phyloP scores from a whole-genome alignment of 106 monocot genomes.

The Acorus gramineus region DNA sequence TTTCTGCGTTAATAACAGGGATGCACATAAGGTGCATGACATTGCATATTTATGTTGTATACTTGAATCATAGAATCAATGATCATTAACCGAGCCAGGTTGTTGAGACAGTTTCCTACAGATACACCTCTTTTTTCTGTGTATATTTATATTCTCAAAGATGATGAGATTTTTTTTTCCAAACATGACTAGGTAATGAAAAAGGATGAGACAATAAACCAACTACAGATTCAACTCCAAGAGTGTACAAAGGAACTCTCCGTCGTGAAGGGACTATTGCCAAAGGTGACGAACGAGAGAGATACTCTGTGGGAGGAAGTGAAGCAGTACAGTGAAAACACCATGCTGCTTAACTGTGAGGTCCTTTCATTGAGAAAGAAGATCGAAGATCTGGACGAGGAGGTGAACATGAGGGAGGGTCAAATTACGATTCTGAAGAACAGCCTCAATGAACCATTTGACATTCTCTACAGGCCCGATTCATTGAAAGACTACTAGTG shows the following conservation, averaged over 20 bases:
- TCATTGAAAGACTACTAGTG: slow-evolving; percentile 8
- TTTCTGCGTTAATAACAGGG: too few species aligned
- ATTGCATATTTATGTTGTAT: too few species aligned
- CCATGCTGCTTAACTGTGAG: slow-evolving; percentile 39
- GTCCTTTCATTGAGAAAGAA: slow-evolving; percentile 42
- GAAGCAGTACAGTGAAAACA: slow-evolving; percentile 34
- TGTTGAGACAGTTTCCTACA: too few species aligned
- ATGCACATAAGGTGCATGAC: too few species aligned
- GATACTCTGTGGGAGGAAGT: slow-evolving; percentile 64
- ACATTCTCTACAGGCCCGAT: slow-evolving; percentile 22
- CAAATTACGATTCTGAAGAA: slow-evolving; percentile 63
- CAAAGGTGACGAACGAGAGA: slow-evolving; percentile 54
- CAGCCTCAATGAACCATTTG: slow-evolving; percentile 29
- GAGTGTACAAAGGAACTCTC: slow-evolving; percentile 43
- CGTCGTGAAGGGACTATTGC: slow-evolving; percentile 23
- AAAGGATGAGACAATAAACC: slow-evolving; percentile 53
- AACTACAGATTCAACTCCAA: slow-evolving; percentile 51
- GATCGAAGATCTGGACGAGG: slow-evolving; percentile 77
- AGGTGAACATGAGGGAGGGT: slow-evolving; percentile 64
- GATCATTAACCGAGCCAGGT: too few species aligned
- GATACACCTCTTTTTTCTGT: background rate
- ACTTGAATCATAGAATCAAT: too few species aligned
- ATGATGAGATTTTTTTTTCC: background rate
- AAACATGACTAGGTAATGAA: slow-evolving; percentile 34
- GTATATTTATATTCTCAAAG: background rate